Evolutionary conservation across 179 eudicot genomes (phyloP).

Genomic region (Vitellaria paradoxa): DNA sequence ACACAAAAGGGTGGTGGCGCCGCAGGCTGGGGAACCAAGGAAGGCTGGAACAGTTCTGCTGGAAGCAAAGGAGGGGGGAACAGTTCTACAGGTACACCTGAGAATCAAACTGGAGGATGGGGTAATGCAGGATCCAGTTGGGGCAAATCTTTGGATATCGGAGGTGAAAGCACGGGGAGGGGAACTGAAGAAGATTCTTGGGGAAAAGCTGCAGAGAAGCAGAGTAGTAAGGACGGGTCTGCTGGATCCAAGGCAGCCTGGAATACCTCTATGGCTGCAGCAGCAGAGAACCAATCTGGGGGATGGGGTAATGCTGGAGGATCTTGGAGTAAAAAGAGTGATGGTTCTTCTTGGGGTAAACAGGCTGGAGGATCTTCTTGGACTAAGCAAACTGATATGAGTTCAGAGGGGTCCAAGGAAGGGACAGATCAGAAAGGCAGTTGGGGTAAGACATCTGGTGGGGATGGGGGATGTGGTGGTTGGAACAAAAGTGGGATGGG

Average conservation of each 20-base stretch:
- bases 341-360: neutral
- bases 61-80: too few species aligned
- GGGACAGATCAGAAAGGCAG: too few species aligned
- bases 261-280: slow-evolving; percentile 2
- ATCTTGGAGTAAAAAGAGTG: neutral
- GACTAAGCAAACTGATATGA: neutral
- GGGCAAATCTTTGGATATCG: neutral
- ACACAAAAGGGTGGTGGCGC: slow-evolving; percentile 6
- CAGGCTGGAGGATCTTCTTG: slow-evolving; percentile 16
- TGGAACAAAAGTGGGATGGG: too few species aligned
- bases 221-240: slow-evolving; percentile 23
- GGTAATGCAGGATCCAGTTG: neutral
- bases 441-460: too few species aligned
- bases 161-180: neutral
- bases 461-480: too few species aligned
- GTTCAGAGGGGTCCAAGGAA: too few species aligned
- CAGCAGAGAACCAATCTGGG: neutral
- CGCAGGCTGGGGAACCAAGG: slow-evolving; percentile 11
- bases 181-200: slow-evolving; percentile 27
- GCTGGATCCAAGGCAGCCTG: slow-evolving; percentile 37
- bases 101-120: too few species aligned
- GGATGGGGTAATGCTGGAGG: neutral
- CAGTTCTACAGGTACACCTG: too few species aligned
- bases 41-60: too few species aligned
- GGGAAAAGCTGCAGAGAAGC: slow-evolving; percentile 36